Base-by-base conservation (phyloP, 805 yeast genomes). In the Ogataea ramenticola region DNA sequence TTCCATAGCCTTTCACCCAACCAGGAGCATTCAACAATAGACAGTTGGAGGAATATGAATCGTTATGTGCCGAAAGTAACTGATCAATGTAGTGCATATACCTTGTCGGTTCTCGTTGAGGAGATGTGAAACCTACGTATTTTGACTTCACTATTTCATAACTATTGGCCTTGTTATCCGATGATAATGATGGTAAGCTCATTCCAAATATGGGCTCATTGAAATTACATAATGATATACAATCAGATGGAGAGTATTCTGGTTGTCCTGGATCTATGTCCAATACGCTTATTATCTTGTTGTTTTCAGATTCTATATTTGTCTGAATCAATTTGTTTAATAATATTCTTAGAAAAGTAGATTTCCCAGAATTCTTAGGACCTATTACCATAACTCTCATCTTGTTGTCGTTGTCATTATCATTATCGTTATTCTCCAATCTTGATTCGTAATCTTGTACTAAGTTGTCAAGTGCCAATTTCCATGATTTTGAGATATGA, bases 241-340 rank as follows among this genome's bases (percentile, higher is more conserved):
- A 75, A 29, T 83, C 89, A 0, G 96, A 93, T 9, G 68, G 67
- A 0, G 89, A 79, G 49, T 72, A 79, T 53, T 86, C 95, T 0
- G 95, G 79, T 57, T 89, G 96, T 1, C 95, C 96, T 0, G 96
- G 96, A 57, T 90, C 98, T 1, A 87, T 57, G 53, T 90, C 96
- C 35, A 90, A 51, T 33, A 80, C 73, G 19, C 73, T 69, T 3
- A 81, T 62, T 0, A 65, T 56, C 0, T 6, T 15, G 9, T 6
- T 4, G 26, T 34, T 45, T 3, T 57, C 45, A 1, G 51, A 46
- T 5, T 50, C 37, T 2, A 52, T 50, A 0, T 43, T 33, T 4
- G 59, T 54, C 8, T 54, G 45, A 4, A 76, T 54, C 1, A 79
- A 51, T 20, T 64, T 64, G 51, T 86, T 84, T 4, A 77, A 44